Evolutionary conservation across 2,329 filamentous ascomycete genomes (phyloP), one percentile per base, ranked within the genome.

Genomic region (Didymella segeticola): DNA sequence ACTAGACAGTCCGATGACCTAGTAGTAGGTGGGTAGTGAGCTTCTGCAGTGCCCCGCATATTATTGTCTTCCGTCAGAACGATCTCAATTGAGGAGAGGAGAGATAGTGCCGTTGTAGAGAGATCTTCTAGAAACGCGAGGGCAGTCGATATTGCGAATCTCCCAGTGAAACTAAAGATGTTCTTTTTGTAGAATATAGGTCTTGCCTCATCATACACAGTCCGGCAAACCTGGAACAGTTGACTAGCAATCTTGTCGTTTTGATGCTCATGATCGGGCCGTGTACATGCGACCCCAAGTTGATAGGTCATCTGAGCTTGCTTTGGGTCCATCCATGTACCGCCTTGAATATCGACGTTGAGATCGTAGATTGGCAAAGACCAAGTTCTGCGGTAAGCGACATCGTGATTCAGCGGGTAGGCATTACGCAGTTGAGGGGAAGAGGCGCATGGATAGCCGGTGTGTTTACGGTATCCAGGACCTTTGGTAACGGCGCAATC

Each of bases 161-260:
- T 53, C 17, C 38, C 37, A 2, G 43, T 61, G 47, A 70, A 68
- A 22, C 57, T 58, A 42, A 70, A 70, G 5, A 47, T 46, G 20
- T 66, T 67, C 29, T 57, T 63, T 11, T 56, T 43, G 38, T 69
- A 69, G 46, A 69, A 67, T 10, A 63, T 20, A 14, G 61, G 48
- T 17, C 42, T 43, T 15, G 65, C 64, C 43, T 70, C 68, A 8
- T n/a, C 8, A 23, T 67, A 58, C 5, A 68, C 43, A 31, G 63
- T 62, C 22, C 58, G 60, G 41, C 62, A 67, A 2, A 64, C 59
- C 29, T 56, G 60, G 22, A 68, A 31, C 20, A 65, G 19, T 10
- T 55, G 45, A 14, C 60, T 31, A 9, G 55, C 41, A 34, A 62
- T 48, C 9, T 22, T 37, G 9, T 46, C 46, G 9, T 20, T n/a